Conservation (phyloP, 306 rosid species). For the Glycine soja region DNA sequence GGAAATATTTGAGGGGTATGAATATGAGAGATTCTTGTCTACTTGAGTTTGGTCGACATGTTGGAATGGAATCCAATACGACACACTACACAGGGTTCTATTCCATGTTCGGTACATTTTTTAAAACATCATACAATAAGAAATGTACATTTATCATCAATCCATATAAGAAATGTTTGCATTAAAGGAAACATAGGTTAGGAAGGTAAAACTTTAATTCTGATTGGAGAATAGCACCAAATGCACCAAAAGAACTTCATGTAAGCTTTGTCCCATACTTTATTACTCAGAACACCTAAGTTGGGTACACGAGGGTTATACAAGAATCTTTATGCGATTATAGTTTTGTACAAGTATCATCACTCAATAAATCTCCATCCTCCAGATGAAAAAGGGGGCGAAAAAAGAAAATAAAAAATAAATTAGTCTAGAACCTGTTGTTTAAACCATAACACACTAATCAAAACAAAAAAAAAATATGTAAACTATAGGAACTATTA, state of each 20-base stretch:
- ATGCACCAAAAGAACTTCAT: neutral
- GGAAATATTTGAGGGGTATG: conserved; percentile 6
- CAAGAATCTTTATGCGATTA: no score
- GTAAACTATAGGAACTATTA: no score
- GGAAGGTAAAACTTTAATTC: neutral
- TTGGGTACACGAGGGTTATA: no score
- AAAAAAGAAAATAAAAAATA: no score
- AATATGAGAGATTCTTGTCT: neutral
- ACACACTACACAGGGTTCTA: neutral
- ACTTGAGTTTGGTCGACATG: neutral
- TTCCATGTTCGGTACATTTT: neutral
- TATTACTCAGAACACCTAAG: no score
- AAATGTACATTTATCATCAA: neutral
- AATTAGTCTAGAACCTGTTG: no score
- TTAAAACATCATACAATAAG: neutral
- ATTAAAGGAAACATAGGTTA: neutral
- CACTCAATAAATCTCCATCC: no score
- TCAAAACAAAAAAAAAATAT: no score
- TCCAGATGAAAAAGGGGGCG: no score
- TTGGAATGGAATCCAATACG: neutral
- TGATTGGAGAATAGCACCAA: neutral
- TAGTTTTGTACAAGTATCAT: no score
- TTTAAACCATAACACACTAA: no score
- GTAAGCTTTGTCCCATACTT: accelerated
- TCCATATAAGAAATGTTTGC: no score